Conservation (phyloP, 2,329 filamentous ascomycete genomes). For the Pseudonectria buxi region DNA sequence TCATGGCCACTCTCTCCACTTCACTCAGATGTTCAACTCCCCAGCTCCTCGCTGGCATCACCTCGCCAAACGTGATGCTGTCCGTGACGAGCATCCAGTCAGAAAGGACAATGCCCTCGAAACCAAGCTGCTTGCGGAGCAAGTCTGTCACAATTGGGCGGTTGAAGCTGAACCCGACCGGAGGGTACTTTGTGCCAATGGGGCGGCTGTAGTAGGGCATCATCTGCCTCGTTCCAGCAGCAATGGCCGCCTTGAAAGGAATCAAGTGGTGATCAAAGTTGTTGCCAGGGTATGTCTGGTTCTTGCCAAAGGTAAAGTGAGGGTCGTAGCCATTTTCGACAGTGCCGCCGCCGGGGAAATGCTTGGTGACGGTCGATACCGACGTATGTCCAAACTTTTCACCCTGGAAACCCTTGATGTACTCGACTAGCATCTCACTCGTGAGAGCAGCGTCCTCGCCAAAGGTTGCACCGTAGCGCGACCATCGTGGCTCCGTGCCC, state of each 20-base stretch:
- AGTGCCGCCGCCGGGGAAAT: conserved; percentile 46
- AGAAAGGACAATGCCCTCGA: conserved; percentile 40
- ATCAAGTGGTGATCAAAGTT: conserved; percentile 45
- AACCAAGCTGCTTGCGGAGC: conserved; percentile 39
- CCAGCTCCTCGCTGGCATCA: conserved; percentile 43
- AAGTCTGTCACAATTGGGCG: conserved; percentile 42
- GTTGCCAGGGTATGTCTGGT: conserved; percentile 42
- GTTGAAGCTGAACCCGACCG: conserved; percentile 44
- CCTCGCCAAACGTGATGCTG: conserved; percentile 31
- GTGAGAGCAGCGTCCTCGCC: conserved; percentile 42
- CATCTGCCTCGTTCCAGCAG: conserved; percentile 42
- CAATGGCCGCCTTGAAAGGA: conserved; percentile 44
- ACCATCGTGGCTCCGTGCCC: conserved; percentile 45
- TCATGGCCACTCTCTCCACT: conserved; percentile 33
- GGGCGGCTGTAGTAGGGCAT: conserved; percentile 47
- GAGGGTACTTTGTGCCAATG: conserved; percentile 36
- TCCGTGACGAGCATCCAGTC: conserved; percentile 47
- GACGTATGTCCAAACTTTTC: conserved; percentile 35
- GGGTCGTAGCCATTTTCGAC: conserved; percentile 44
- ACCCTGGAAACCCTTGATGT: conserved; percentile 42
- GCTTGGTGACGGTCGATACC: conserved; percentile 44
- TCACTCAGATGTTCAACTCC: conserved; percentile 39
- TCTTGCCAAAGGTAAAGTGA: conserved; percentile 46
- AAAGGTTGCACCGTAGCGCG: conserved; percentile 37
- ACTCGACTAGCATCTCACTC: conserved; percentile 31